phyloP scores from a whole-genome alignment of 352 stramenopile genomes.

The Pythium guiyangense region DNA sequence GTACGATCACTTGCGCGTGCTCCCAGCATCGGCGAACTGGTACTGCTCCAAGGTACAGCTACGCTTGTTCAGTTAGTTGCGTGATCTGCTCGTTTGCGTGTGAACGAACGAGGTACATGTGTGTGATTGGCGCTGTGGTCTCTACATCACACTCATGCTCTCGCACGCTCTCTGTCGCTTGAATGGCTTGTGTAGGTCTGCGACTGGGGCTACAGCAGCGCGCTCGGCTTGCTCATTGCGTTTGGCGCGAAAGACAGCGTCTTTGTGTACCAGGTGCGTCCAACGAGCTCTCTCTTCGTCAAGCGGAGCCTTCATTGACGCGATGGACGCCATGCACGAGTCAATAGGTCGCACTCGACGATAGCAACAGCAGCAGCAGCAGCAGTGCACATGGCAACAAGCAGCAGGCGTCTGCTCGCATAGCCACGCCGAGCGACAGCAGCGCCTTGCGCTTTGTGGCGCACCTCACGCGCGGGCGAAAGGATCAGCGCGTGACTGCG shows the following conservation, averaged over 20 bases:
- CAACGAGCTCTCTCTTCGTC: background rate
- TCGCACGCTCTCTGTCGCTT: background rate
- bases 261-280: constrained; percentile 55
- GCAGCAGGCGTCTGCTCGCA: background rate
- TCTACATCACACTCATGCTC: background rate
- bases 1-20: constrained; percentile 28
- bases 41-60: constrained; percentile 61
- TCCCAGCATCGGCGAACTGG: constrained; percentile 72
- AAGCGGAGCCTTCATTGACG: no score
- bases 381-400: background rate
- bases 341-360: constrained; percentile 3
- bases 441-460: constrained; percentile 30
- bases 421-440: background rate
- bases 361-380: background rate
- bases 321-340: background rate
- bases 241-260: constrained; percentile 62
- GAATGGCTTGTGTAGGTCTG: constrained; percentile 37
- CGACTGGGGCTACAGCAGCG: constrained; percentile 45
- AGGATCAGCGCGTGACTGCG: constrained; percentile 55
- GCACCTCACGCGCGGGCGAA: constrained; percentile 46
- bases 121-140: background rate
- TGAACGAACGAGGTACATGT: background rate
- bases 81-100: background rate
- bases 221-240: constrained; percentile 32
- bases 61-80: background rate